Conservation (phyloP, 108 stramenopile genomes). For the Chaetoceros muelleri region DNA sequence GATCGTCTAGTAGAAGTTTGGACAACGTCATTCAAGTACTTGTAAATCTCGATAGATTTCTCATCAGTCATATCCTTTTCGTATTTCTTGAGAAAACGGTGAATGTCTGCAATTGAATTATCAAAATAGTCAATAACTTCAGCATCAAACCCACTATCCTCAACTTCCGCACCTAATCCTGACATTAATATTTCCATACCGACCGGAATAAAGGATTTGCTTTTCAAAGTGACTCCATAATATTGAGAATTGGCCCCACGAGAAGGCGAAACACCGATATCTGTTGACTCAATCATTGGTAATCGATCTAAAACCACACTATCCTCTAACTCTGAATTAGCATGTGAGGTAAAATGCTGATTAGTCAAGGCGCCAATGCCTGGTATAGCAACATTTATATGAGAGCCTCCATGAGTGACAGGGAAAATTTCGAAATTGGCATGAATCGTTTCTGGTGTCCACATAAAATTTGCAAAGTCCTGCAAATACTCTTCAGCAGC, state of each 20-base stretch:
- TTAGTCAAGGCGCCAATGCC: slow-evolving; percentile 26
- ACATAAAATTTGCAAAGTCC: neutral
- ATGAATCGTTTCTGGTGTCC: neutral
- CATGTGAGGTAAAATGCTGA: neutral
- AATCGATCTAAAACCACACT: neutral
- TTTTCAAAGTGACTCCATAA: slow-evolving; percentile 38
- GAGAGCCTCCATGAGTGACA: neutral
- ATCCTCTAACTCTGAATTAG: neutral
- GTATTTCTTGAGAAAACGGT: neutral
- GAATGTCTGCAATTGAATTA: neutral
- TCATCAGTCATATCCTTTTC: neutral
- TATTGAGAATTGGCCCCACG: slow-evolving; percentile 49
- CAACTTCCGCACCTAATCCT: neutral
- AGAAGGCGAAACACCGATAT: slow-evolving; percentile 36
- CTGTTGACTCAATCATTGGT: neutral
- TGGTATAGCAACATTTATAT: slow-evolving; percentile 15
- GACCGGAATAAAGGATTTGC: slow-evolving; percentile 32
- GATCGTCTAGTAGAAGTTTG: neutral
- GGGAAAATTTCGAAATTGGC: neutral
- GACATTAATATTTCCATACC: slow-evolving; percentile 59
- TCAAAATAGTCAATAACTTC: neutral
- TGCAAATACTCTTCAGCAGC: neutral
- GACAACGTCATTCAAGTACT: neutral
- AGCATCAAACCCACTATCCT: neutral
- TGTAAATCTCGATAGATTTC: neutral